Base-by-base conservation (phyloP, 73 alveolate species). In the Paramecium caudatum region DNA sequence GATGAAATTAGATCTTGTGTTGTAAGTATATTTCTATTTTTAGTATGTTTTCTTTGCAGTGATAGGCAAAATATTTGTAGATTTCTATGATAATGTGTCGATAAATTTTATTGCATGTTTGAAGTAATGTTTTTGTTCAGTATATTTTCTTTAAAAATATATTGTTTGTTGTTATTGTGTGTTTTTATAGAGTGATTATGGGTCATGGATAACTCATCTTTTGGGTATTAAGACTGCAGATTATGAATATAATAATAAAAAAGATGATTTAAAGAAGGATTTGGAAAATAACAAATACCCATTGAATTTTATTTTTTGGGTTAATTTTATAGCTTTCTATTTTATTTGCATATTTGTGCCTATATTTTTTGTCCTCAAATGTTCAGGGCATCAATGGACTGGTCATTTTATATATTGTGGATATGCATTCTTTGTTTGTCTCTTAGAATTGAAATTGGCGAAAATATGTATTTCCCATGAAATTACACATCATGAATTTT, bases 191-290 rank as follows among this genome's bases (percentile, higher is more conserved):
- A 74, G 88, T 74, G 55, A 74, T 19, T 74, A 74, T 74, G 88
- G 88, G 43, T 23, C 45, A 12, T 74, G 49, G 25, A 74, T 74
- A 16, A 74, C 88, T 19, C 46, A 36, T 19, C 32, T 74, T 2
- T 74, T 74, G 32, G 88, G 88, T 74, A 74, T 74, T 74, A 74
- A 74, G 15, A 74, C 88, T 5, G 88, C 88, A 13, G 88, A 74
- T 74, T 74, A 74, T 74, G 88, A 74, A 45, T 74, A 74, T 74
- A 74, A 74, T 16, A 39, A 74, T 13, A 74, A 74, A 15, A 74
- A 74, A 25, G 88, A 74, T 74, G 62, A 74, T 27, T 25, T 74
- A 1, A 39, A 74, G 43, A 41, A 41, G 13, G 33, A 74, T 19
- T 47, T 74, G 17, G 88, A 74, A 74, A 41, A 74, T 23, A 74